Percentiles rank a stretch among this genome's conserved stretches.
Conservation (phyloP, 129 eudicot species). For the Chrysanthemum lavandulifolium region DNA sequence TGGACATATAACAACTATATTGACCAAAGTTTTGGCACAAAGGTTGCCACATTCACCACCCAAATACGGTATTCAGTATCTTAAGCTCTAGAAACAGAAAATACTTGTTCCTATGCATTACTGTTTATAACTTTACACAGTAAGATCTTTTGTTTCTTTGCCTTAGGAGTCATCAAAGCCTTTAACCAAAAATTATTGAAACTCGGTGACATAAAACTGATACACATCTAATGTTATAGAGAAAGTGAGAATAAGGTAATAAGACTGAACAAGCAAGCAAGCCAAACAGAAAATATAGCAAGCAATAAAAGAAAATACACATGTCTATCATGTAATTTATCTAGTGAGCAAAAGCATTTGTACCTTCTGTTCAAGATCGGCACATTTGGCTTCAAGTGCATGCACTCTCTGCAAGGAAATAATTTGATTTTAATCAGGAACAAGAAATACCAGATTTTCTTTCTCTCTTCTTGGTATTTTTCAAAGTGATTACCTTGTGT, state of each 20-base stretch:
- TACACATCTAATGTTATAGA: background rate
- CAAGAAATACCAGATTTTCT: background rate
- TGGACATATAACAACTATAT: too few relatives aligned
- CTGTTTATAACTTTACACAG: background rate
- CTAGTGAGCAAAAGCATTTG: background rate
- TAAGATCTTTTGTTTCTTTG: background rate
- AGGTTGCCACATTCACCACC: background rate
- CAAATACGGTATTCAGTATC: background rate
- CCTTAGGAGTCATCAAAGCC: background rate
- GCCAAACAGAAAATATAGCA: background rate
- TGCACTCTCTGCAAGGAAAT: constrained; percentile 31
- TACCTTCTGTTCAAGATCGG: constrained; percentile 36
- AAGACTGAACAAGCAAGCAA: background rate
- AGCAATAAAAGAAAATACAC: background rate
- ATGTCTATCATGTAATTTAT: background rate
- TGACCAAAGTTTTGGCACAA: too few relatives aligned
- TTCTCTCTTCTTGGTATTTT: constrained; percentile 1
- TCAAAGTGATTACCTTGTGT: constrained; percentile 50
- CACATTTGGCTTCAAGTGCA: constrained; percentile 35
- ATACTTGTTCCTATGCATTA: background rate
- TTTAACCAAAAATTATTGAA: background rate
- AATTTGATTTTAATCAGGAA: constrained; percentile 12
- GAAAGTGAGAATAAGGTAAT: background rate
- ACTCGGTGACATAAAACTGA: background rate
- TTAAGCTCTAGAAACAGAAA: background rate